These are phyloP conservation scores for Dactylellina sp. DNA, from an alignment of 2,329 filamentous ascomycete genomes.

Conservation along the genomic window DNA sequence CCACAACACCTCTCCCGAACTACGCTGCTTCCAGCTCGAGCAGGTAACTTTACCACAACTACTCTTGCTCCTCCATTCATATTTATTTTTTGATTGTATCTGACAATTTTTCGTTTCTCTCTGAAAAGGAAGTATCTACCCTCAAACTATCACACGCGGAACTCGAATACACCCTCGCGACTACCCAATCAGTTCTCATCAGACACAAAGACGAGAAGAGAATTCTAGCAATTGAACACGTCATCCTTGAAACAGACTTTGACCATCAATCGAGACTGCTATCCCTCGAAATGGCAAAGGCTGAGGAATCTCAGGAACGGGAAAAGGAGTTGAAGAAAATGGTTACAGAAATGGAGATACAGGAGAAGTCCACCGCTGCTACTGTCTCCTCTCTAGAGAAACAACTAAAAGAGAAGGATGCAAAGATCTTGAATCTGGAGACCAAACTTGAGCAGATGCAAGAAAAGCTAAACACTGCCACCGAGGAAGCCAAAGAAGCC, in stretches of 20 bases:
- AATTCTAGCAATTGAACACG: conserved; percentile 45
- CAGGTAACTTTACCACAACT: conserved; percentile 36
- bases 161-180: conserved; percentile 54
- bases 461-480: conserved; percentile 26
- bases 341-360: conserved; percentile 33
- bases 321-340: conserved; percentile 38
- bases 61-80: neutral
- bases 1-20: conserved; percentile 30
- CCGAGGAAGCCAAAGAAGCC: conserved; percentile 62
- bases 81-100: conserved; percentile 3
- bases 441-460: conserved; percentile 64
- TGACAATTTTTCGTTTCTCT: conserved; percentile 7
- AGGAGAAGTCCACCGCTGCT: conserved; percentile 14
- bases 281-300: conserved; percentile 47
- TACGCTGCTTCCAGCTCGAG: conserved; percentile 48
- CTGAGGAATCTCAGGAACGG: conserved; percentile 40
- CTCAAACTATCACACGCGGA: conserved; percentile 52
- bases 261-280: conserved; percentile 43
- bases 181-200: conserved; percentile 40
- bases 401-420: conserved; percentile 66
- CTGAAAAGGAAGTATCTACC: conserved; percentile 39
- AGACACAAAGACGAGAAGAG: conserved; percentile 47
- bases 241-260: conserved; percentile 50
- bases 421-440: conserved; percentile 66
- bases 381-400: conserved; percentile 62